A percentile compares a stretch with the other conserved stretches of the same genome.
These are phyloP conservation scores for Phytophthora hybrid DNA, from an alignment of 352 stramenopile genomes.

Conservation along the genomic window DNA sequence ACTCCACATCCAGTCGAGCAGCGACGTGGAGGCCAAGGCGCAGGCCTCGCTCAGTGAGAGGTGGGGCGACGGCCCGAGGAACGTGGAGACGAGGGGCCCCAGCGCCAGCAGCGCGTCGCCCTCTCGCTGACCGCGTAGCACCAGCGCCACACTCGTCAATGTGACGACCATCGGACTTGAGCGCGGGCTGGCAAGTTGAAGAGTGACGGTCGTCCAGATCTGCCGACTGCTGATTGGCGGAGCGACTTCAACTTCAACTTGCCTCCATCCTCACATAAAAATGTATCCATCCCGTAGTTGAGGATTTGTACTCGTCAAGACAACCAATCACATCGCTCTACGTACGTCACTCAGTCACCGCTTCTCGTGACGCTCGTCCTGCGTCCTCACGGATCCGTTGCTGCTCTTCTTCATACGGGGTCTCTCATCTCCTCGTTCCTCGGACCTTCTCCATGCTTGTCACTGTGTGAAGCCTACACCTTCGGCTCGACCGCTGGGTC, in stretches of 20 bases:
- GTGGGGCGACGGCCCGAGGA: too few species aligned
- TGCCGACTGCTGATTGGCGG: background rate
- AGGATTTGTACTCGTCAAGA: background rate
- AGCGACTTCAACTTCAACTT: background rate
- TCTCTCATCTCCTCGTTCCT: too few species aligned
- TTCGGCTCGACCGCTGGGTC: conserved; percentile 3
- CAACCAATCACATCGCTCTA: background rate
- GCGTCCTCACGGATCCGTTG: too few species aligned
- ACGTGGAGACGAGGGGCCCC: too few species aligned
- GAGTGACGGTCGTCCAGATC: background rate
- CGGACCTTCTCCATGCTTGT: background rate
- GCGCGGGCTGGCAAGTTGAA: background rate
- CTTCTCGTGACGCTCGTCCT: background rate
- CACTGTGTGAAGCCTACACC: conserved; percentile 1
- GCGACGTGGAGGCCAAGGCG: background rate
- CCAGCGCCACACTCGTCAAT: too few species aligned
- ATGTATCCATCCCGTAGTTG: too few species aligned
- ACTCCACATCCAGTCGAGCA: background rate
- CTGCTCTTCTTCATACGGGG: too few species aligned
- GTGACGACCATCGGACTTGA: too few species aligned
- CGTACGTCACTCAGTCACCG: background rate
- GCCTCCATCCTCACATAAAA: too few species aligned
- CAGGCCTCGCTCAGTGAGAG: too few species aligned
- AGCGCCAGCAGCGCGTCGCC: too few species aligned
- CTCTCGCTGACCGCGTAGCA: too few species aligned